Conservation (phyloP, 1,284 basidiomycete species). For the Exsudoporus floridanus region DNA sequence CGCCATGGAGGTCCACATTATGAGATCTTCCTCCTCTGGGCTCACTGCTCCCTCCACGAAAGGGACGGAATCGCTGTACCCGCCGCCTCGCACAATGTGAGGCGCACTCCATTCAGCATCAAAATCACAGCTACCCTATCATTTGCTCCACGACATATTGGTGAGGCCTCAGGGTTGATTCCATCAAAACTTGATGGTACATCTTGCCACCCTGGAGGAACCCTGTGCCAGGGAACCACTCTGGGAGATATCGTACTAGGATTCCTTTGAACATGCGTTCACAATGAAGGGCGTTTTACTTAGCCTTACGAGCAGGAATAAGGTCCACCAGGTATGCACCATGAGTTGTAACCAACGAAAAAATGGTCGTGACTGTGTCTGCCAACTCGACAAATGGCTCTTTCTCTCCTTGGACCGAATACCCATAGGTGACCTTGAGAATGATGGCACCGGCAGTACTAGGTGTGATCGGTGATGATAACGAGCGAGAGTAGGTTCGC, state of each 20-base stretch:
- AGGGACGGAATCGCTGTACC: conserved; percentile 41
- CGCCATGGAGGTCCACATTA: conserved; percentile 23
- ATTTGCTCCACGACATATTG: conserved; percentile 42
- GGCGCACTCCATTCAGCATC: not conserved
- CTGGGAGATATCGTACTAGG: conserved; percentile 44
- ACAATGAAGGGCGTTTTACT: not conserved
- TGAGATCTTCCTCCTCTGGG: conserved; percentile 25
- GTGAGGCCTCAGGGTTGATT: conserved; percentile 40
- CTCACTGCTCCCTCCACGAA: conserved; percentile 24
- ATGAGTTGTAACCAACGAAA: conserved; percentile 14
- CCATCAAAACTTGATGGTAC: conserved; percentile 34
- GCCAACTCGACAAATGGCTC: conserved; percentile 33
- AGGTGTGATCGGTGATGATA: not conserved
- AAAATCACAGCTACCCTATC: conserved; percentile 23
- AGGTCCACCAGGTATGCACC: conserved; percentile 34
- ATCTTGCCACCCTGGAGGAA: conserved; percentile 43
- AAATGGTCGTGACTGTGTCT: conserved; percentile 15
- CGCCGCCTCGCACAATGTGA: conserved; percentile 33
- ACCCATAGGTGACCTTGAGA: conserved; percentile 26
- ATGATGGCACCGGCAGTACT: conserved; percentile 17
- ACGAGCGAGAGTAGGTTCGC: not conserved
- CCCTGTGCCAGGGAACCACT: conserved; percentile 49
- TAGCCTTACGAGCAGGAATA: conserved; percentile 28
- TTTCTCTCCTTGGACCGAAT: conserved; percentile 19
- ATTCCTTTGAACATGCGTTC: not conserved